Base-by-base conservation (phyloP, 148 eudicot genomes). In the Rhododendron williamsianum region DNA sequence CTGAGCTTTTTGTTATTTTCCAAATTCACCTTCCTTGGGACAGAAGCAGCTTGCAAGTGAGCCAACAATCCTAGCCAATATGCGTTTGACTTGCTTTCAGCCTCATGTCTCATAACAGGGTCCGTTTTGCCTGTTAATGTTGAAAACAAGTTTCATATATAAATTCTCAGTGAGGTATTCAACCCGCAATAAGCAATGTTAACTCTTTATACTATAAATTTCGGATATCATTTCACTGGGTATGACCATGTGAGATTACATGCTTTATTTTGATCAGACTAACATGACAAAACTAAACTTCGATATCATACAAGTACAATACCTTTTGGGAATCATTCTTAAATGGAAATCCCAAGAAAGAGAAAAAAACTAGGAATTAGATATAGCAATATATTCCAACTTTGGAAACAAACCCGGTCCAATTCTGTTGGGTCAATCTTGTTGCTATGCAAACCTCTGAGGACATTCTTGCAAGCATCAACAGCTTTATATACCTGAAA, bases 391-490 rank as follows among this genome's bases (percentile, higher is more conserved):
- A 76, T 33, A 41, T 13, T 36, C n/a, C 72, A 33, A 74, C 52
- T 81, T 25, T 74, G 84, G 10, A 58, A 84, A 91, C 98, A 90
- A 69, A 97, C 99, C 93, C 99, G 92, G 85, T 95, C 98, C 82
- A 97, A 89, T 91, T 97, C 98, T 82, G 96, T 93, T 86, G 92
- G 93, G 69, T 90, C 87, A 87, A 97, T 90, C 88, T 82, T 87
- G 88, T 92, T 93, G 91, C 94, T 91, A 80, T 94, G 92, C 91
- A 97, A 91, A 82, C 98, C 98, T 86, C 99, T 91, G 33, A 97
- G 94, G 81, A 97, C 99, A 92, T 88, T 92, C 90, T 95, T 97
- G 94, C 98, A 97, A 87, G 99, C 99, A 85, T 97, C 99, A 89
- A 97, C 99, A 82, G 99, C 99, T 92, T 93, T 93, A 87, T 93